Base-by-base conservation (phyloP, 2,329 filamentous ascomycete species). In the Colletotrichum zoysiae region DNA sequence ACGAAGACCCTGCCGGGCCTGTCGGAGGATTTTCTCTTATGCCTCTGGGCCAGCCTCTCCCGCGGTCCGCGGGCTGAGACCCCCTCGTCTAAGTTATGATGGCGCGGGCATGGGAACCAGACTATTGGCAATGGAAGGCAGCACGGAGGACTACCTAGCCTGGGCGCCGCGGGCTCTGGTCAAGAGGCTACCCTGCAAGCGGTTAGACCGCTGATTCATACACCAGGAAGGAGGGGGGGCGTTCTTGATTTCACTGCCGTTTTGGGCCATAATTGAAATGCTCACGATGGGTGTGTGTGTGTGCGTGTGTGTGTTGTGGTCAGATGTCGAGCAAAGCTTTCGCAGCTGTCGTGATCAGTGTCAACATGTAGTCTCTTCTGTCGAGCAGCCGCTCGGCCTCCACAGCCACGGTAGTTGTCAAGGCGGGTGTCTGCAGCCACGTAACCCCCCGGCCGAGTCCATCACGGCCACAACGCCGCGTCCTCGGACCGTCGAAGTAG, bases 301-400 rank as follows among this genome's bases (percentile, higher is more conserved):
- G 35, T 38, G 35, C 11, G 35, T 38, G 35, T 9, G 35, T 9
- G 59, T 38, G 44, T 40, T 14, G 23, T 30, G 50, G 8, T 5
- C 23, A 12, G 50, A 51, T 30, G 23, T 30, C 33, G 44, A 26
- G 59, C 44, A 16, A 26, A 23, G 23, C 23, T 51, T 50, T 7
- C 38, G 7, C 26, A 57, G 38, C 63, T 20, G 53, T 42, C 53
- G 63, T 65, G 63, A 33, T 40, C 42, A 40, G 38, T 57, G 65
- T 67, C 67, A 67, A 70, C 50, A 48, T 56, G 63, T 70, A 67
- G 67, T 50, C 48, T 67, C 56, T 20, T 16, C n/a, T 53, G 68
- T 62, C 67, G 57, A 67, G 68, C 68, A 50, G 67, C 56, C 57
- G 57, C 64, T 67, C 48, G 18, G 46, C 46, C 67, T 33, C 33